phyloP scores from a whole-genome alignment of 208 protist species.

The Acanthamoeba healyi region DNA sequence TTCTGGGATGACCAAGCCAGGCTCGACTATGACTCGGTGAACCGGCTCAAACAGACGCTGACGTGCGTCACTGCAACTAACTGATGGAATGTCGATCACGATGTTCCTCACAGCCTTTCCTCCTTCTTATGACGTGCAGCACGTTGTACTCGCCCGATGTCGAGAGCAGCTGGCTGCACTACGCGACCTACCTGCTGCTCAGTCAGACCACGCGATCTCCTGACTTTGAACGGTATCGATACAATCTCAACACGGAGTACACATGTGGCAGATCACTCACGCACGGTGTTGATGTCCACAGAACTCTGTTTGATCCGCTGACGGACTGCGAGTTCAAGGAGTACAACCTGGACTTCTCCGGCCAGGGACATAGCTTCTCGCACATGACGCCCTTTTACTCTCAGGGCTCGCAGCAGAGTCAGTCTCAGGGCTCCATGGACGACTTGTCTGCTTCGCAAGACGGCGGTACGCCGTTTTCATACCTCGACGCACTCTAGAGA shows the following conservation, averaged over 20 bases:
- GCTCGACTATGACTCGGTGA: slow-evolving; percentile 39
- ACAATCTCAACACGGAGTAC: too few species aligned
- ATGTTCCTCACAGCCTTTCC: neutral
- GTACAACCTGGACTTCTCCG: slow-evolving; percentile 83
- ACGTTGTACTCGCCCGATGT: slow-evolving; percentile 73
- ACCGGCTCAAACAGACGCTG: slow-evolving; percentile 61
- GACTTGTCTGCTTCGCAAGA: slow-evolving; percentile 54
- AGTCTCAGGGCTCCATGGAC: slow-evolving; percentile 47
- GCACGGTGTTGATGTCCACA: neutral
- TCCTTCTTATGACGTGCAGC: neutral
- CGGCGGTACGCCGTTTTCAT: neutral
- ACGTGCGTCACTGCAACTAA: slow-evolving; percentile 4
- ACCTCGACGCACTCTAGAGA: too few species aligned
- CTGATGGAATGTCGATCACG: neutral
- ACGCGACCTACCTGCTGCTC: slow-evolving; percentile 81
- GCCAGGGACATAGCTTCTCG: slow-evolving; percentile 77
- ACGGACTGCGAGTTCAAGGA: slow-evolving; percentile 86
- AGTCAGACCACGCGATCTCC: slow-evolving; percentile 71
- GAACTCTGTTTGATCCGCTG: slow-evolving; percentile 84
- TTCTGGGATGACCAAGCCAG: slow-evolving; percentile 71
- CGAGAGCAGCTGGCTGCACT: slow-evolving; percentile 82
- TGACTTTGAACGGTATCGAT: slow-evolving; percentile 81
- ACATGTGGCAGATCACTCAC: too few species aligned
- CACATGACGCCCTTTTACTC: slow-evolving; percentile 85
- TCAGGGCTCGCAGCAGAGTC: slow-evolving; percentile 37